Conservation (phyloP, 1,284 basidiomycete species). For the Austropuccinia psidii region DNA sequence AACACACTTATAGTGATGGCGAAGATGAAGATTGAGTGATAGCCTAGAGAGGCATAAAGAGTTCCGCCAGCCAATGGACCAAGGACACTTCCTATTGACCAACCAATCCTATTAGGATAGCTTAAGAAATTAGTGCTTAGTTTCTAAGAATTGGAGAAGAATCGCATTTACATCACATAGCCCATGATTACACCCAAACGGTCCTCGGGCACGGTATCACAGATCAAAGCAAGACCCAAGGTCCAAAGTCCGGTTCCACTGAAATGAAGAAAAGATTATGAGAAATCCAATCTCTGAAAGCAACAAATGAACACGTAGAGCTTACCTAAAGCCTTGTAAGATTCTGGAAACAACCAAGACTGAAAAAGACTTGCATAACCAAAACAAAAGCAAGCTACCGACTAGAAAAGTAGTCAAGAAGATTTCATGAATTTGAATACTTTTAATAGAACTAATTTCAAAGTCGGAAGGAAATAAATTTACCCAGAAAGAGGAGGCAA, state of each 20-base stretch:
- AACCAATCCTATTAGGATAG: constrained; percentile 2
- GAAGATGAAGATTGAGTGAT: constrained; percentile 22
- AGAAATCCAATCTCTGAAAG: no score
- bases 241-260: constrained; percentile 28
- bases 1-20: constrained; percentile 10
- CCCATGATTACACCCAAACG: constrained; percentile 14
- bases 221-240: constrained; percentile 22
- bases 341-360: constrained; percentile 17
- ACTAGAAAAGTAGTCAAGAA: background rate
- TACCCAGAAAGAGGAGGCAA: constrained; percentile 1
- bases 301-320: background rate
- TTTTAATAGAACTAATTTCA: background rate
- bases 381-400: constrained; percentile 20
- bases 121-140: background rate
- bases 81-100: constrained; percentile 15
- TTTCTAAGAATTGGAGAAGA: background rate
- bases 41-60: constrained; percentile 20
- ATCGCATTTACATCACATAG: constrained; percentile 26
- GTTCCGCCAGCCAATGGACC: constrained; percentile 25
- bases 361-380: constrained; percentile 5
- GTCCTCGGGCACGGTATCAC: constrained; percentile 17
- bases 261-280: background rate
- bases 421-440: background rate
- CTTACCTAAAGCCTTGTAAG: constrained; percentile 19
- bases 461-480: background rate